Conservation (phyloP, 2,329 filamentous ascomycete species). For the Helminthosporium solani region DNA sequence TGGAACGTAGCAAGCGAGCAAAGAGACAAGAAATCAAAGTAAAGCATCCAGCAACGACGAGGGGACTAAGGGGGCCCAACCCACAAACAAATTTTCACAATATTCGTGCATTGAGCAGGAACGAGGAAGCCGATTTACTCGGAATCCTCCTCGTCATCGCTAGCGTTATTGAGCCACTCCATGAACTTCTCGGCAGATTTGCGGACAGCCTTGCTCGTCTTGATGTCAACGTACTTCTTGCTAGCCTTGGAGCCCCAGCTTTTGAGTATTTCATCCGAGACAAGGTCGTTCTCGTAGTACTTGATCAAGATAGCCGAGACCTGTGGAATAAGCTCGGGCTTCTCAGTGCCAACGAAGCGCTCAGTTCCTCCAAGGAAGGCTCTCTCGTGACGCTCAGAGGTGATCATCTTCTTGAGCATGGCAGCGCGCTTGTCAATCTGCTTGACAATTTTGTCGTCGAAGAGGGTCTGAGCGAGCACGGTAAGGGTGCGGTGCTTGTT, state of each 20-base stretch:
- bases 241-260: slow-evolving; percentile 93
- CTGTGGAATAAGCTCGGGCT: slow-evolving; percentile 73
- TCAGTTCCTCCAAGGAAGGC: slow-evolving; percentile 93
- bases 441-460: slow-evolving; percentile 83
- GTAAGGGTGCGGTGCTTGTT: slow-evolving; percentile 89
- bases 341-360: slow-evolving; percentile 82
- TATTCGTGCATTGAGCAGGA: background rate
- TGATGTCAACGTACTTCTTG: slow-evolving; percentile 94
- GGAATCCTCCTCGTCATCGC: slow-evolving; percentile 54
- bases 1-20: slow-evolving; percentile 10
- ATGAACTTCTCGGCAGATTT: slow-evolving; percentile 93
- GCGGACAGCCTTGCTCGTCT: slow-evolving; percentile 91
- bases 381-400: slow-evolving; percentile 91
- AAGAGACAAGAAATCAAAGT: slow-evolving; percentile 1
- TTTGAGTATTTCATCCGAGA: slow-evolving; percentile 83
- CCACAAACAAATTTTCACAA: background rate
- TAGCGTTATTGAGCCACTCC: slow-evolving; percentile 87
- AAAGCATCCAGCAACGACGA: background rate
- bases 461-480: slow-evolving; percentile 90
- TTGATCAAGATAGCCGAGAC: slow-evolving; percentile 85
- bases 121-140: slow-evolving; percentile 17
- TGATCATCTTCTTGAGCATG: slow-evolving; percentile 91
- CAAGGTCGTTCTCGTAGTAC: slow-evolving; percentile 87
- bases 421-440: slow-evolving; percentile 81
- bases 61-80: background rate